A percentile compares a stretch with the other conserved stretches of the same genome.
Evolutionary conservation across 208 protist species (phyloP).

Genomic region (Trypanosoma caninum): DNA sequence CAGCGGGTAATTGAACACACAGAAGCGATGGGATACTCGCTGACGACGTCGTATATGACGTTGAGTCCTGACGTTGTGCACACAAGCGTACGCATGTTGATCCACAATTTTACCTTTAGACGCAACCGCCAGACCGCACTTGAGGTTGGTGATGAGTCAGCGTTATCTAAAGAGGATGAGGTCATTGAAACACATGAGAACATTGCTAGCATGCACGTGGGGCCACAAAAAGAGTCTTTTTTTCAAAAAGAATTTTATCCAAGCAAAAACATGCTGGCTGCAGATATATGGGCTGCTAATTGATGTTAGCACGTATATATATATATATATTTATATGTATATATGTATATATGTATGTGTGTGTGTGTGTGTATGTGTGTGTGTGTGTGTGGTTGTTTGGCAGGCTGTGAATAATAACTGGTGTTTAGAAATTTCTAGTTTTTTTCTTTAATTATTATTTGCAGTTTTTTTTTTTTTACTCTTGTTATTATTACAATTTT

Average conservation of each 20-base stretch:
- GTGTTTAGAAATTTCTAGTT: too few relatives aligned
- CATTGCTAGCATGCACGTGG: constrained; percentile 53
- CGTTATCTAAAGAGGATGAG: constrained; percentile 33
- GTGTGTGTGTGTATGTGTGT: too few relatives aligned
- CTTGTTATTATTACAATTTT: background rate
- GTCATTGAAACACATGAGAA: constrained; percentile 67
- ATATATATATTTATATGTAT: too few relatives aligned
- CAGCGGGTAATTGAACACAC: constrained; percentile 84
- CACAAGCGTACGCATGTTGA: constrained; percentile 84
- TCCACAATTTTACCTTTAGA: constrained; percentile 86
- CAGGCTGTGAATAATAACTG: too few relatives aligned
- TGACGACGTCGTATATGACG: constrained; percentile 75
- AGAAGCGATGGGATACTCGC: constrained; percentile 72
- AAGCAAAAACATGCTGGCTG: constrained; percentile 16
- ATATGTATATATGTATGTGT: too few relatives aligned
- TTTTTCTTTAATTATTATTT: background rate
- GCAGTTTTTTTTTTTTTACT: background rate
- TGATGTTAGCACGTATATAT: too few relatives aligned
- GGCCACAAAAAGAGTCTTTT: constrained; percentile 48
- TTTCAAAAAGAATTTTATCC: constrained; percentile 27
- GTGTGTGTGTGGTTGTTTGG: too few relatives aligned
- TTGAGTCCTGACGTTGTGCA: constrained; percentile 82
- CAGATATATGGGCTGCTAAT: constrained; percentile 10
- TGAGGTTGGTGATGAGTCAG: constrained; percentile 42
- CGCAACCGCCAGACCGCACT: constrained; percentile 41